Percentiles rank a stretch among this genome's conserved stretches.
Conservation (phyloP, 148 eudicot species). For the Pharnaceum exiguum region DNA sequence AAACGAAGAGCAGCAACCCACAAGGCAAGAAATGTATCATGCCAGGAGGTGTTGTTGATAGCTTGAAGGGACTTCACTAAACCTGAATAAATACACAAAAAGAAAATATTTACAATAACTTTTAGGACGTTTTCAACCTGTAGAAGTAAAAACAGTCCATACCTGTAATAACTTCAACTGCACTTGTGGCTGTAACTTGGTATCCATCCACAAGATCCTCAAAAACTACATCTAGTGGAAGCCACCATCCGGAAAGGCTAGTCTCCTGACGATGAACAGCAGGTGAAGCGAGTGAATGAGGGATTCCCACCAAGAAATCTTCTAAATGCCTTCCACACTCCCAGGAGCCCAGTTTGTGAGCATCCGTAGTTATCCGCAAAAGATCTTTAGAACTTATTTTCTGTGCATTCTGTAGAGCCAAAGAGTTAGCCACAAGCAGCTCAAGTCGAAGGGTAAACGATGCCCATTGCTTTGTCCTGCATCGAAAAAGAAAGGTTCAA, state of each 20-base stretch:
- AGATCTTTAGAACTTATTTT: constrained; percentile 43
- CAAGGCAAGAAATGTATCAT: constrained; percentile 77
- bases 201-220: constrained; percentile 90
- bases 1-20: constrained; percentile 94
- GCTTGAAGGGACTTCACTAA: constrained; percentile 73
- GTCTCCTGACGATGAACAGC: constrained; percentile 53
- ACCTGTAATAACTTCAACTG: constrained; percentile 84
- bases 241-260: constrained; percentile 74
- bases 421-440: constrained; percentile 56
- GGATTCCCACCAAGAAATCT: constrained; percentile 28
- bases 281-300: constrained; percentile 44
- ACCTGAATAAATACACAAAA: constrained; percentile 39
- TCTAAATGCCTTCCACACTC: constrained; percentile 36
- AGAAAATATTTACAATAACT: too few species aligned
- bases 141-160: constrained; percentile 14
- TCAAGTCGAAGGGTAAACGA: constrained; percentile 50
- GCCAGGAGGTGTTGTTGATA: constrained; percentile 69
- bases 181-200: constrained; percentile 76
- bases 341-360: constrained; percentile 25
- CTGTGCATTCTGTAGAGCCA: constrained; percentile 51
- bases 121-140: too few species aligned
- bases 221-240: constrained; percentile 79
- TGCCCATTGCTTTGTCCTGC: constrained; percentile 72
- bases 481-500: neutral
- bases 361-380: constrained; percentile 38